Evolutionary conservation across 768 basidiomycete genomes (phyloP).

Genomic region (Atractiella rhizophila): DNA sequence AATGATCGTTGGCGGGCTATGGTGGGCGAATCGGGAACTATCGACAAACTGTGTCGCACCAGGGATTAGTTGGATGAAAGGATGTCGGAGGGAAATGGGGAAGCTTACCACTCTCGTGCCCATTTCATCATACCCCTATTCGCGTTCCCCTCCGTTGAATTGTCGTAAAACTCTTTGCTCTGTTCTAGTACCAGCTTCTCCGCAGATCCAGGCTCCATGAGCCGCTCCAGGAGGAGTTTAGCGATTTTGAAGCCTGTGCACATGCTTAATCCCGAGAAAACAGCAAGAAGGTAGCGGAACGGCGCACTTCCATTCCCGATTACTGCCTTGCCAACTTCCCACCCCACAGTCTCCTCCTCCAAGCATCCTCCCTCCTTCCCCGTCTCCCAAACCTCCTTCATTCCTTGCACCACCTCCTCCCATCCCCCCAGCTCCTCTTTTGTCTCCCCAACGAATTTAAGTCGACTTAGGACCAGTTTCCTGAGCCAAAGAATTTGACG

Average conservation of each 20-base stretch:
- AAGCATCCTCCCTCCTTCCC: constrained; percentile 64
- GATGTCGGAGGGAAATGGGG: not conserved
- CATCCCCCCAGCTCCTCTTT: too few species aligned
- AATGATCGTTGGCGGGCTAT: constrained; percentile 57
- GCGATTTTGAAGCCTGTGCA: not conserved
- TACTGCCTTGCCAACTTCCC: too few species aligned
- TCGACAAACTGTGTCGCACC: constrained; percentile 36
- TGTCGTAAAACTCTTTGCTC: constrained; percentile 81
- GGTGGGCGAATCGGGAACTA: constrained; percentile 38
- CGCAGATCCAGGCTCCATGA: constrained; percentile 25
- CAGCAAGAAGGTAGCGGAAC: too few species aligned
- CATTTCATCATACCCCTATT: constrained; percentile 85
- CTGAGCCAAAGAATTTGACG: too few species aligned
- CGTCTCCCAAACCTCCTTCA: constrained; percentile 47
- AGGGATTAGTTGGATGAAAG: not conserved
- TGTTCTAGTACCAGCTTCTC: constrained; percentile 59
- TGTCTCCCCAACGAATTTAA: too few species aligned
- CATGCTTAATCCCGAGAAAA: not conserved
- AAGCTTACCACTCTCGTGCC: constrained; percentile 69
- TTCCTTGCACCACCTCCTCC: too few species aligned
- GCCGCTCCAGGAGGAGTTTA: constrained; percentile 20
- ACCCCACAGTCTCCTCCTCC: too few species aligned
- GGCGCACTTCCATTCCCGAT: too few species aligned
- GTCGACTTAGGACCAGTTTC: too few species aligned
- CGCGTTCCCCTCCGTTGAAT: constrained; percentile 72